Evolutionary conservation across 495 filamentous ascomycete genomes (phyloP).

Genomic region (Xylona heveae): DNA sequence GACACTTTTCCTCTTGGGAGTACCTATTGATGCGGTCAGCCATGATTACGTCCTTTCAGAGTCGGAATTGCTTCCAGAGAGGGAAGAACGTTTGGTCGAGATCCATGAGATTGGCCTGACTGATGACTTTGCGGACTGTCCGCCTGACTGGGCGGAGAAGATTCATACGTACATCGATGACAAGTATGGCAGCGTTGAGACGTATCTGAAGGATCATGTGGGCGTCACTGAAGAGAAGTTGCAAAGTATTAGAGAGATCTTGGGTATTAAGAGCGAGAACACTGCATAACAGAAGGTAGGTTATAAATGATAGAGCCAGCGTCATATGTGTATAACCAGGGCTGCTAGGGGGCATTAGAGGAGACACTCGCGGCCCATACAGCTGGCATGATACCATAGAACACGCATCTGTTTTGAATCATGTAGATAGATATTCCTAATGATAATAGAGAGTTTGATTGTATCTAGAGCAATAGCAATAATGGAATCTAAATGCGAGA

Average conservation of each 20-base stretch:
- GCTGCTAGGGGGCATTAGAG: too few relatives aligned
- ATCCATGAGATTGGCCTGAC: conserved; percentile 44
- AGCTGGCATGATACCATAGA: too few relatives aligned
- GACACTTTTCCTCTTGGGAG: conserved; percentile 31
- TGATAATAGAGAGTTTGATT: too few relatives aligned
- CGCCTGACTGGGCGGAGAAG: conserved; percentile 28
- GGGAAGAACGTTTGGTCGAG: conserved; percentile 40
- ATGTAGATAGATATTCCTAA: too few relatives aligned
- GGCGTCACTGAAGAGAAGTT: conserved; percentile 24
- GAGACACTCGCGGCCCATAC: too few relatives aligned
- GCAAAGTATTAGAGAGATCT: neutral
- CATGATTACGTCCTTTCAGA: conserved; percentile 46
- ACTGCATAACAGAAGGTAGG: too few relatives aligned
- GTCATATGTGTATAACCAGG: too few relatives aligned
- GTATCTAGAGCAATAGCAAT: too few relatives aligned
- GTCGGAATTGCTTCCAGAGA: conserved; percentile 35
- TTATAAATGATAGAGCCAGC: too few relatives aligned
- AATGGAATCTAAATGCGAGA: too few relatives aligned
- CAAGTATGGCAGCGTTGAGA: conserved; percentile 35
- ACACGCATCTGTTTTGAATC: too few relatives aligned
- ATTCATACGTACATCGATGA: conserved; percentile 27
- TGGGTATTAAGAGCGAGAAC: neutral
- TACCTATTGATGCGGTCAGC: conserved; percentile 31
- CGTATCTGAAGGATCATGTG: conserved; percentile 36
- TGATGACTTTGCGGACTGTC: conserved; percentile 44